Evolutionary conservation across 2,329 filamentous ascomycete genomes (phyloP), one percentile per base, ranked within the genome.

Genomic region (Aspergillus quadrilineatus): DNA sequence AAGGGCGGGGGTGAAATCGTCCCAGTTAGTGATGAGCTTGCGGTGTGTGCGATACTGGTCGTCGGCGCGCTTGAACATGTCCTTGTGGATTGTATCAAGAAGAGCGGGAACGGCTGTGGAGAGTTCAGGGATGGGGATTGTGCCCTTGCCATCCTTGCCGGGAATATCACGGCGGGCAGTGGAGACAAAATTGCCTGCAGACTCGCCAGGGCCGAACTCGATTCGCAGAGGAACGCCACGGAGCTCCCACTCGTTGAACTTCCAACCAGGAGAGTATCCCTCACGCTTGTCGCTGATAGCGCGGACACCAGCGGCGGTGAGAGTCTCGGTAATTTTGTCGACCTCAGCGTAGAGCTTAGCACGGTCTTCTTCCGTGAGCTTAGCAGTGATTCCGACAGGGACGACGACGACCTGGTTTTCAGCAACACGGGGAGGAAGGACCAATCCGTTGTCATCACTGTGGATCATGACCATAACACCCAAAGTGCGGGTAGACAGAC

Each of bases 401-500:
- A 99, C 88, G 60, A 99, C 83, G 64, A 97, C 83, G 44, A 87
- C 85, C 76, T 99, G 94, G 61, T 87, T 82, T 77, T 93, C 91
- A 62, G 92, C 88, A 51, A 97, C 89, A 55, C 92, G 85, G 41
- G 94, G 94, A 71, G 94, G 94, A 51, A 97, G 86, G 60, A 97
- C 92, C 15, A 99, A 83, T 62, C 94, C 94, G 76, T 93, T 93
- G 79, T 99, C 89, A 73, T 99, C 94, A 68, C 92, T 89, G 77
- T 99, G 94, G 59, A 96, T 92, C 86, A 99, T 94, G 69, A 97
- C 90, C 93, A 97, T 97, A 73, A 97, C 92, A 79, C 94, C 95
- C 64, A 99, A 96, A 56, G 93, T 91, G 72, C 94, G 91, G 53
- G 94, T 99, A 1, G 93, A 97, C 59, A 99, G 85, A 77, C 94